Conservation (phyloP, 2,329 filamentous ascomycete genomes). For the Neospermospora avenae region DNA sequence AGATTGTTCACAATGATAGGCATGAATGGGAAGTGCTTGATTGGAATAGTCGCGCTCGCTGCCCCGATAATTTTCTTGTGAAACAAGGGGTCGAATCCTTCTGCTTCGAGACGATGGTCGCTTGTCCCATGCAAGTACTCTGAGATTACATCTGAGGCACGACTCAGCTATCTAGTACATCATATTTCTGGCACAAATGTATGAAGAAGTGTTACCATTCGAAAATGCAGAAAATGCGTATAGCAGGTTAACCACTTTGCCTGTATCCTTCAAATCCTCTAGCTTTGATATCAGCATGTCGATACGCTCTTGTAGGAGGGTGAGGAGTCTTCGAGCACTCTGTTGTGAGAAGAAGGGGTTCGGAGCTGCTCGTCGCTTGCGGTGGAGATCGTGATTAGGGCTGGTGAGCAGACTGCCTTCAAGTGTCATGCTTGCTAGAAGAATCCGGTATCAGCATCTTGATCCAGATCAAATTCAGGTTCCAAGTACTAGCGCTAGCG, state of each 20-base stretch:
- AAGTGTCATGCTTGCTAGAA: not conserved
- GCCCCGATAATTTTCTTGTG: constrained; percentile 4
- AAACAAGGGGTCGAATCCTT: constrained; percentile 19
- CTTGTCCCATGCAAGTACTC: constrained; percentile 28
- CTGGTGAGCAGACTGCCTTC: constrained; percentile 6
- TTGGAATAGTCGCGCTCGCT: not conserved
- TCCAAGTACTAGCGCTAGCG: not conserved
- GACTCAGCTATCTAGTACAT: not conserved
- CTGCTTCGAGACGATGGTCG: constrained; percentile 13
- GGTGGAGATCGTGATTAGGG: constrained; percentile 21
- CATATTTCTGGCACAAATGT: not conserved
- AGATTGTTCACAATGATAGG: not conserved
- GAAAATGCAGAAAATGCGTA: constrained; percentile 19
- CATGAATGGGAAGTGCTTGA: constrained; percentile 12
- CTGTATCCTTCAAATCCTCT: constrained; percentile 7
- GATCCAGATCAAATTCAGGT: not conserved
- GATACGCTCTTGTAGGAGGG: constrained; percentile 20
- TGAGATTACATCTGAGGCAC: constrained; percentile 25
- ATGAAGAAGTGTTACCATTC: constrained; percentile 10
- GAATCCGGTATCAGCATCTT: too few relatives aligned
- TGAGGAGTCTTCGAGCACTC: constrained; percentile 15
- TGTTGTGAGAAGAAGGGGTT: constrained; percentile 26
- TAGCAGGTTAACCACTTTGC: constrained; percentile 9
- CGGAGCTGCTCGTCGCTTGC: constrained; percentile 21
- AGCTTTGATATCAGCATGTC: constrained; percentile 10